Evolutionary conservation across 2,329 filamentous ascomycete species (phyloP), one percentile per base, ranked within the genome.

Genomic region (Ambrosiella beaveri): DNA sequence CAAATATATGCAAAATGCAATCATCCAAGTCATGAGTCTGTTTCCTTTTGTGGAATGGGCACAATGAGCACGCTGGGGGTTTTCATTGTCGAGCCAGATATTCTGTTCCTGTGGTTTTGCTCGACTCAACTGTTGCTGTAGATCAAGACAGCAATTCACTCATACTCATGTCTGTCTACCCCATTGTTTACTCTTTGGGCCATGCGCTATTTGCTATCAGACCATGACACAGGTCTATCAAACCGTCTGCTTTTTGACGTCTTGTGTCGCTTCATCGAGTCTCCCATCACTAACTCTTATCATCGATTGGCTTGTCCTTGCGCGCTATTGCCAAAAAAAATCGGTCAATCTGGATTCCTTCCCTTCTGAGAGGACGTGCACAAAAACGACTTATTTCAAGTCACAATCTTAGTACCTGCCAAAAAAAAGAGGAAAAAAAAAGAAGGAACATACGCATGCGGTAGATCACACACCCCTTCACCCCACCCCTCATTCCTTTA

Each of bases 341-440:
- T 19, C 19, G 19, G 19, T 1, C 11, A 47, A 4, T 13, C 17
- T n/a, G 44, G 17, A 2, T 15, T 15, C 44, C n/a, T 47, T 15
- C 44, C 44, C 44, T 47, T 47, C 44, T 47, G 7, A 40, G 36
- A 54, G 51, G 51, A 54, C 27, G 51, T 54, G 51, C 51, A 39
- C 36, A 2, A 39, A 8, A 39, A 54, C 11, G 1, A 39, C 37
- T 39, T 45, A 41, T 45, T 56, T 56, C 35, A 19, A 13, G 40
- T 45, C 19, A 47, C 17, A 47, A 47, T 47, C 44, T 47, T 15
- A 7, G n/a, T n/a, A 15, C 44, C 8, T 45, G 44, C 44, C 44
- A 19, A 56, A 17, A 56, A 47, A 56, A 47, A 45, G 27, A 56
- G 44, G 45, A 56, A 19, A 56, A 17, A 56, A 47, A 56, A 47